phyloP scores from a whole-genome alignment of 2,329 filamentous ascomycete species.

The Proliferodiscus dingleyae region DNA sequence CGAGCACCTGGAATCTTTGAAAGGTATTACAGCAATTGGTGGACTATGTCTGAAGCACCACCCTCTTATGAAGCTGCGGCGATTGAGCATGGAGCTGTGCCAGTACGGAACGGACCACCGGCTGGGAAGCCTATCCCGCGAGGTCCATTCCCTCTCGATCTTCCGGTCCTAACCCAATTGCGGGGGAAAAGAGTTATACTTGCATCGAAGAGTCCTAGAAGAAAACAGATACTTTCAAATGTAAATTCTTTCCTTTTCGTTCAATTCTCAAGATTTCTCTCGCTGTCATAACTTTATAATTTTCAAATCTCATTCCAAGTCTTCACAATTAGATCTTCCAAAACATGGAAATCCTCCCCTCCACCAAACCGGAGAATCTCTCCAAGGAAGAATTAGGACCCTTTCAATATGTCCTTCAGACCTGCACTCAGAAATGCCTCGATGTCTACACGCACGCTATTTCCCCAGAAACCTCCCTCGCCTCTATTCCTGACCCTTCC shows the following conservation, averaged over 20 bases:
- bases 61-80: conserved; percentile 26
- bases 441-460: conserved; percentile 56
- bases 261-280: too few relatives aligned
- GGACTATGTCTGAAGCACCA: conserved; percentile 8
- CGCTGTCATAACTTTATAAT: too few relatives aligned
- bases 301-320: too few relatives aligned
- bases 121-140: conserved; percentile 19
- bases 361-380: conserved; percentile 78
- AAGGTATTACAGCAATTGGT: too few relatives aligned
- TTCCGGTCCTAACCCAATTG: conserved; percentile 74
- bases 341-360: conserved; percentile 80
- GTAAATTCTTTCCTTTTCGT: conserved; percentile 35
- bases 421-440: conserved; percentile 77
- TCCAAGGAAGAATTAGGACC: conserved; percentile 69
- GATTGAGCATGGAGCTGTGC: conserved; percentile 21
- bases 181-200: conserved; percentile 79
- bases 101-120: conserved; percentile 16
- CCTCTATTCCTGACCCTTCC: conserved; percentile 57
- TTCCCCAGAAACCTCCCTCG: conserved; percentile 35
- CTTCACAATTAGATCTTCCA: conserved; percentile 58
- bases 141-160: conserved; percentile 63
- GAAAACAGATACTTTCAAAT: conserved; percentile 74
- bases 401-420: conserved; percentile 86
- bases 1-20: too few relatives aligned
- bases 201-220: conserved; percentile 81